phyloP scores from a whole-genome alignment of 2,329 filamentous ascomycete species.

The Huntiella omanensis region DNA sequence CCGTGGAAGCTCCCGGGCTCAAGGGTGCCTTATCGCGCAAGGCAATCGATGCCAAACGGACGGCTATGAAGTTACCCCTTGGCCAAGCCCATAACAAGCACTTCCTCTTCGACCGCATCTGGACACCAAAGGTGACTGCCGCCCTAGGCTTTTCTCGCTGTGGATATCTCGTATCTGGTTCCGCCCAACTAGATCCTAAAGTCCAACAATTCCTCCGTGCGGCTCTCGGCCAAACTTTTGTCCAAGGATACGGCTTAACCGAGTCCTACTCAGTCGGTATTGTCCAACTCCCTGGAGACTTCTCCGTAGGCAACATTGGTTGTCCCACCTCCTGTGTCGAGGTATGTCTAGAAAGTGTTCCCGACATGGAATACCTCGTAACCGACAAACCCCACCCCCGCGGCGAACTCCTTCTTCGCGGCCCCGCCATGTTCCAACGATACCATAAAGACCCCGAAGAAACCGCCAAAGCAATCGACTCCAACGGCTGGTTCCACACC shows the following conservation, averaged over 20 bases:
- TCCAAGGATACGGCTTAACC: conserved; percentile 84
- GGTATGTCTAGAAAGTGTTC: conserved; percentile 66
- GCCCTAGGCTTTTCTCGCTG: conserved; percentile 63
- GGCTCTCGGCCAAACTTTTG: conserved; percentile 58
- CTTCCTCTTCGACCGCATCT: conserved; percentile 67
- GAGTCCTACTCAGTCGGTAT: conserved; percentile 71
- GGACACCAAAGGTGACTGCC: conserved; percentile 71
- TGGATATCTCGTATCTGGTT: conserved; percentile 64
- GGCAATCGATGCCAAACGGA: conserved; percentile 62
- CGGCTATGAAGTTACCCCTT: conserved; percentile 51
- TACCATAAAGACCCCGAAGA: conserved; percentile 86
- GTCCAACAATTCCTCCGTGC: conserved; percentile 79
- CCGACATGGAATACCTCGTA: conserved; percentile 82
- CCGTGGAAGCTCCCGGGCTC: conserved; percentile 60
- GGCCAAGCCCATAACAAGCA: conserved; percentile 65
- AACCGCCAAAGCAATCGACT: conserved; percentile 62
- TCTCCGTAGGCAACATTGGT: conserved; percentile 65
- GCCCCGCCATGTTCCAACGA: conserved; percentile 60
- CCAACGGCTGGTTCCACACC: conserved; percentile 92
- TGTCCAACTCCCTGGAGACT: conserved; percentile 52
- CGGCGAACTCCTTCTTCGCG: conserved; percentile 72
- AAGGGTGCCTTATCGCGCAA: conserved; percentile 65
- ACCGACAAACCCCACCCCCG: conserved; percentile 79
- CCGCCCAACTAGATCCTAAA: conserved; percentile 73
- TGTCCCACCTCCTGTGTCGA: conserved; percentile 49